phyloP scores from a whole-genome alignment of 768 basidiomycete genomes.

The Boletales sp. region DNA sequence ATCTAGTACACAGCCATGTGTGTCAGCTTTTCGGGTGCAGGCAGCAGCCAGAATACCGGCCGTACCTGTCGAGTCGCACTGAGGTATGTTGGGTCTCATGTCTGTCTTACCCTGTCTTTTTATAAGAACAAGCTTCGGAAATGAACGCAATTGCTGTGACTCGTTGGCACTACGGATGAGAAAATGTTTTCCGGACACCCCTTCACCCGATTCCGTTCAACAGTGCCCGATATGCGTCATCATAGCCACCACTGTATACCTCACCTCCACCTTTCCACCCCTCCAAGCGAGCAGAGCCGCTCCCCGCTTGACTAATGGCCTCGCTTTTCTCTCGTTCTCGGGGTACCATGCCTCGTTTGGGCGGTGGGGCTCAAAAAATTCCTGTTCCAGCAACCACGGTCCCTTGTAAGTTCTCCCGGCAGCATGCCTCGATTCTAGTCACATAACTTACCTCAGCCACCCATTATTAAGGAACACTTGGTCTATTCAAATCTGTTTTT shows the following conservation, averaged over 20 bases:
- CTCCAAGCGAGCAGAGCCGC: slow-evolving; percentile 23
- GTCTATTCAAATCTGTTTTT: slow-evolving; percentile 23
- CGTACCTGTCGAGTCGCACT: neutral
- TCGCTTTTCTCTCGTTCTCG: slow-evolving; percentile 7
- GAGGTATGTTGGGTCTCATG: slow-evolving; percentile 21
- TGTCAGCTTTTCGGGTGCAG: slow-evolving; percentile 11
- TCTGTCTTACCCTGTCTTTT: slow-evolving; percentile 20
- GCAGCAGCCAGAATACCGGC: too few relatives aligned
- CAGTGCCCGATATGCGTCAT: slow-evolving; percentile 20
- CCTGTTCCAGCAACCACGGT: slow-evolving; percentile 21
- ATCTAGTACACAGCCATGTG: slow-evolving; percentile 20
- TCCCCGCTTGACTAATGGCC: slow-evolving; percentile 31
- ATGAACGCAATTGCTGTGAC: slow-evolving; percentile 34
- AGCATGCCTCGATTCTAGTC: slow-evolving; percentile 1
- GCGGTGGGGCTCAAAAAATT: slow-evolving; percentile 7
- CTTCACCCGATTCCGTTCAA: slow-evolving; percentile 31
- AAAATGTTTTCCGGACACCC: slow-evolving; percentile 26
- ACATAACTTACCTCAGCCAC: slow-evolving; percentile 21
- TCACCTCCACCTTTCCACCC: slow-evolving; percentile 16
- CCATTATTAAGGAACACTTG: slow-evolving; percentile 30
- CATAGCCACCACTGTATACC: slow-evolving; percentile 26
- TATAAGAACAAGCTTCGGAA: slow-evolving; percentile 31
- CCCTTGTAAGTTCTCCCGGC: slow-evolving; percentile 27
- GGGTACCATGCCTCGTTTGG: neutral
- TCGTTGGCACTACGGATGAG: slow-evolving; percentile 10